Conservation (phyloP, 306 rosid species). For the Rosa chinensis region DNA sequence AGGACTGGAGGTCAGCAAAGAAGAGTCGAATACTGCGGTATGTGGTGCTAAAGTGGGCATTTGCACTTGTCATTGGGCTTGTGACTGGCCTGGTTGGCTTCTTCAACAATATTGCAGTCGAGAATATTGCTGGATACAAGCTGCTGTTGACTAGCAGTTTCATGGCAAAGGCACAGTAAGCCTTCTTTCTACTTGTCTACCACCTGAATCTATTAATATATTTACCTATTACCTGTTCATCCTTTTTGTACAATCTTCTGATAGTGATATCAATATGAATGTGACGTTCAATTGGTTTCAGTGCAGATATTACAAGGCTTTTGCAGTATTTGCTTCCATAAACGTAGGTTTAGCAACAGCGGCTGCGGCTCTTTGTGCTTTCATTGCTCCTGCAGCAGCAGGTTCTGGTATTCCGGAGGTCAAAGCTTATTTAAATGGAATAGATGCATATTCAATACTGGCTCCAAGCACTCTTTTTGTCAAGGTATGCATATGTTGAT, state of each 20-base stretch:
- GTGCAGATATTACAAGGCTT: conserved; percentile 72
- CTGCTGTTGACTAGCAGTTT: conserved; percentile 55
- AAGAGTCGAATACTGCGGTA: conserved; percentile 55
- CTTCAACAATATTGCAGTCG: conserved; percentile 71
- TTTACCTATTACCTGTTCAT: neutral
- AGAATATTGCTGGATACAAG: conserved; percentile 79
- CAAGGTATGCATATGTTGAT: conserved; percentile 47
- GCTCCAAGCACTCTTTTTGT: conserved; percentile 85
- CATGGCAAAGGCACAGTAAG: conserved; percentile 57
- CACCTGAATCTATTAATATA: neutral
- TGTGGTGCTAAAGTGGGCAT: conserved; percentile 61
- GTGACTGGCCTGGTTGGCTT: conserved; percentile 68
- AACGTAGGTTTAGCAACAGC: conserved; percentile 55
- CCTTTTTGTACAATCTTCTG: neutral
- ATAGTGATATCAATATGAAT: neutral
- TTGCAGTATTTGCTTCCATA: conserved; percentile 44
- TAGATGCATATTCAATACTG: conserved; percentile 72
- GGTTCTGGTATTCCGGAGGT: conserved; percentile 97
- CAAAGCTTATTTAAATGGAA: conserved; percentile 85
- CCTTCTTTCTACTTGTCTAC: conserved; percentile 15
- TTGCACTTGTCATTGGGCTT: conserved; percentile 72
- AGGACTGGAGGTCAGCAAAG: conserved; percentile 72
- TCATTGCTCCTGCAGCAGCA: conserved; percentile 82
- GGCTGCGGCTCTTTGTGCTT: conserved; percentile 74
- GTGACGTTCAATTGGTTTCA: conserved; percentile 29